phyloP scores from a whole-genome alignment of 2,329 filamentous ascomycete species.

The Pyricularia sp. region DNA sequence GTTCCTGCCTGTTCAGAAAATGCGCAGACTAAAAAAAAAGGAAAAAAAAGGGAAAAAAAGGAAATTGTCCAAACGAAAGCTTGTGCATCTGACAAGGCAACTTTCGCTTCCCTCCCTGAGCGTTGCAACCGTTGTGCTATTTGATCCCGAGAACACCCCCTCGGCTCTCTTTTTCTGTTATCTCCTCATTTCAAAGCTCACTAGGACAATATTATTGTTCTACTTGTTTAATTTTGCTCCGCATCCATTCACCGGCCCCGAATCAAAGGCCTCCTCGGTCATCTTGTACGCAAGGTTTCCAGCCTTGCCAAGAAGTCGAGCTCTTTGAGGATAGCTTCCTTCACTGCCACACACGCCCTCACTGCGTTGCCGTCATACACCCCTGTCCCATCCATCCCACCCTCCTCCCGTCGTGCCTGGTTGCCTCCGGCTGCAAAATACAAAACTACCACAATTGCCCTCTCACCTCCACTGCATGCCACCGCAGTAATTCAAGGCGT shows the following conservation, averaged over 20 bases:
- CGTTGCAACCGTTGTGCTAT: background rate
- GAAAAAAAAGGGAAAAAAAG: too few relatives aligned
- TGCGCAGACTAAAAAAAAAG: too few relatives aligned
- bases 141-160: background rate
- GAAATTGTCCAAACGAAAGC: background rate
- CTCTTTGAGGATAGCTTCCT: background rate
- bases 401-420: background rate
- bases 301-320: background rate
- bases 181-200: background rate
- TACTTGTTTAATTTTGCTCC: background rate
- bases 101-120: background rate
- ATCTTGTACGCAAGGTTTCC: background rate
- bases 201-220: background rate
- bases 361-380: background rate
- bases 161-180: background rate
- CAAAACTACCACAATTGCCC: background rate
- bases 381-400: background rate
- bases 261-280: background rate
- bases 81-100: background rate
- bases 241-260: too few relatives aligned
- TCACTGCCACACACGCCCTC: background rate
- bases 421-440: background rate
- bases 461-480: background rate
- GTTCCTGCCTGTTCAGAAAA: background rate
- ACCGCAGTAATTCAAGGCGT: background rate